These are phyloP conservation scores for Coemansia sp. DNA, from an alignment of 371 early-diverging fungal genomes.

Conservation along the genomic window DNA sequence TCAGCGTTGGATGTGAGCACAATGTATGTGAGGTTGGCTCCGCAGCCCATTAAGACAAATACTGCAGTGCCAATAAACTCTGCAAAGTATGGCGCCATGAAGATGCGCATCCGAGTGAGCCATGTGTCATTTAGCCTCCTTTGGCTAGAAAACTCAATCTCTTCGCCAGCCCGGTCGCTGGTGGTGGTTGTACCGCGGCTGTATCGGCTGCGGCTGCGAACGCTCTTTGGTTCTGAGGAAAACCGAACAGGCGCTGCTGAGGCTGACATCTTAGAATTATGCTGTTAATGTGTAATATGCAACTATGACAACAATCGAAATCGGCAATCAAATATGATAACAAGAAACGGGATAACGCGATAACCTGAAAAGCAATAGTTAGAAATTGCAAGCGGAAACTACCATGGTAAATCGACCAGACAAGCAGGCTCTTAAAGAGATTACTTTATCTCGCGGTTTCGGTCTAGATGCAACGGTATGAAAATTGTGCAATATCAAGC, in stretches of 20 bases:
- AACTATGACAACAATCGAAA: not conserved
- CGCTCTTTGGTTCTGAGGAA: slow-evolving; percentile 25
- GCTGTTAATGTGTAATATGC: not conserved
- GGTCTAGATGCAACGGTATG: too few relatives aligned
- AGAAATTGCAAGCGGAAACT: not conserved
- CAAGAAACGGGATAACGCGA: too few relatives aligned
- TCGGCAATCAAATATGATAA: not conserved
- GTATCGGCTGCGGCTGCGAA: slow-evolving; percentile 19
- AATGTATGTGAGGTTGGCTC: slow-evolving; percentile 42
- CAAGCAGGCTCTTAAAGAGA: too few relatives aligned
- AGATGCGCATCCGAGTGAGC: slow-evolving; percentile 41
- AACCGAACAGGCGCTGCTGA: slow-evolving; percentile 23
- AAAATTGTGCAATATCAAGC: too few relatives aligned
- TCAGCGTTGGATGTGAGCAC: slow-evolving; percentile 33
- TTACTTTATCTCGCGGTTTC: too few relatives aligned
- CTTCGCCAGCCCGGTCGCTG: slow-evolving; percentile 39
- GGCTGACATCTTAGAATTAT: slow-evolving; percentile 18
- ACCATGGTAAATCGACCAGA: too few relatives aligned
- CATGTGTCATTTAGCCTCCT: slow-evolving; percentile 26
- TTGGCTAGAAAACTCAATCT: slow-evolving; percentile 46
- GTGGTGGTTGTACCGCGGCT: slow-evolving; percentile 20
- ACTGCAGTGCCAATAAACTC: slow-evolving; percentile 53
- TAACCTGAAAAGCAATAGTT: too few relatives aligned
- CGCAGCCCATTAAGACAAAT: slow-evolving; percentile 49
- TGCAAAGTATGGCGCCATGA: slow-evolving; percentile 51